A percentile compares a stretch with the other conserved stretches of the same genome.
These are phyloP conservation scores for Trichomonascaceae sp. DNA, from an alignment of 1,139 yeast genomes.

Conservation along the genomic window DNA sequence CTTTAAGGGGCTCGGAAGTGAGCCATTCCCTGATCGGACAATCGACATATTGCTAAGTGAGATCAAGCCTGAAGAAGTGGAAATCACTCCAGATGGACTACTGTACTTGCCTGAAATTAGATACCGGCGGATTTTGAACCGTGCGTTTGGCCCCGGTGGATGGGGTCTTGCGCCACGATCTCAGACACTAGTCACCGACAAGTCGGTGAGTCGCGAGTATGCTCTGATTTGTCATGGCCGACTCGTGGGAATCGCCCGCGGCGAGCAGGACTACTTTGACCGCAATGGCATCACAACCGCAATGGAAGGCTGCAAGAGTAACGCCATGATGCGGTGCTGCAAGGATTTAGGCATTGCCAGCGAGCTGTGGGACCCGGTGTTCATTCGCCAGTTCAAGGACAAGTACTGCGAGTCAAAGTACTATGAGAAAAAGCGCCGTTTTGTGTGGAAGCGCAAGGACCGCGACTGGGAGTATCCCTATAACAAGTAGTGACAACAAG, in stretches of 20 bases:
- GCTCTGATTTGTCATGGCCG: slow-evolving; percentile 82
- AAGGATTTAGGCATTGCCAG: slow-evolving; percentile 94
- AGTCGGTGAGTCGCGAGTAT: slow-evolving; percentile 70
- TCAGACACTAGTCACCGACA: slow-evolving; percentile 58
- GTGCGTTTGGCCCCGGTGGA: slow-evolving; percentile 96
- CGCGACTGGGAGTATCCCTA: slow-evolving; percentile 66
- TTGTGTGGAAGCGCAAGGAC: slow-evolving; percentile 75
- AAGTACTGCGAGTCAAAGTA: slow-evolving; percentile 69
- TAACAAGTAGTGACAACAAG: slow-evolving; percentile 29
- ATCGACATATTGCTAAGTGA: slow-evolving; percentile 49
- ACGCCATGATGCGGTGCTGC: slow-evolving; percentile 95
- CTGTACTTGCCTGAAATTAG: slow-evolving; percentile 88
- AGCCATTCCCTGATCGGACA: slow-evolving; percentile 52
- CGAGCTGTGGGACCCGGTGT: slow-evolving; percentile 93
- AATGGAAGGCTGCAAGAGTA: slow-evolving; percentile 92
- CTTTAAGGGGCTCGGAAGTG: slow-evolving; percentile 55
- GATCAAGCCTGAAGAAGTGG: slow-evolving; percentile 58
- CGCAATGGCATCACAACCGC: slow-evolving; percentile 89
- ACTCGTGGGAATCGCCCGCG: slow-evolving; percentile 82
- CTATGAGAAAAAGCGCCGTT: slow-evolving; percentile 71
- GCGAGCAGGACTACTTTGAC: slow-evolving; percentile 87
- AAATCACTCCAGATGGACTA: slow-evolving; percentile 90
- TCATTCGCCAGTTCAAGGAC: slow-evolving; percentile 68
- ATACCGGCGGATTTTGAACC: slow-evolving; percentile 75
- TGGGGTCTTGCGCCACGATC: slow-evolving; percentile 97